These are phyloP conservation scores for Tolypocladium tundrense DNA, from an alignment of 2,329 filamentous ascomycete species.

Conservation along the genomic window DNA sequence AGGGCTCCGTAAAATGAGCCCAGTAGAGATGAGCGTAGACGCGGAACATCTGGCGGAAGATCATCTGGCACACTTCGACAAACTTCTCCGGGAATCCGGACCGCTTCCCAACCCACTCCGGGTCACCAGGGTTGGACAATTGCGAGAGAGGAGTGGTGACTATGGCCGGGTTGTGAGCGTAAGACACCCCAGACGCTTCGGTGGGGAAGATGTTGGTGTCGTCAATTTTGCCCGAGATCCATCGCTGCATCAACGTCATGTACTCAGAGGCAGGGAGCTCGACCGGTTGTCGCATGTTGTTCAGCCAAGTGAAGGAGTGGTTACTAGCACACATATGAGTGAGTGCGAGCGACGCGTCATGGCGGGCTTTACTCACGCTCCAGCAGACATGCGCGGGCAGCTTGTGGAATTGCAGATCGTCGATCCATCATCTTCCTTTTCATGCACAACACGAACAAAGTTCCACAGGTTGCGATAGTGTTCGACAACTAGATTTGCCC, in stretches of 20 bases:
- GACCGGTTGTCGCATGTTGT: slow-evolving; percentile 75
- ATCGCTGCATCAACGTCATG: slow-evolving; percentile 91
- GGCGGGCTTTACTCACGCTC: slow-evolving; percentile 55
- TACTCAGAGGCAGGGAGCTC: slow-evolving; percentile 90
- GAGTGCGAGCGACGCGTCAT: background rate
- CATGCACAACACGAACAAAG: slow-evolving; percentile 81
- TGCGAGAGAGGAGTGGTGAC: slow-evolving; percentile 50
- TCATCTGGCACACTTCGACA: slow-evolving; percentile 79
- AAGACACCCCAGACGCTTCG: slow-evolving; percentile 61
- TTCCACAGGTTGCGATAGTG: slow-evolving; percentile 83
- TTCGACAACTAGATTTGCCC: slow-evolving; percentile 63
- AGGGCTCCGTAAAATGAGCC: slow-evolving; percentile 79
- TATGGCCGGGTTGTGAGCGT: slow-evolving; percentile 50
- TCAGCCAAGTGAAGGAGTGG: slow-evolving; percentile 94
- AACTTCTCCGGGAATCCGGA: slow-evolving; percentile 90
- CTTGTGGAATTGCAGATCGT: slow-evolving; percentile 75
- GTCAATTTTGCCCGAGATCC: slow-evolving; percentile 93
- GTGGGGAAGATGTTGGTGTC: slow-evolving; percentile 86
- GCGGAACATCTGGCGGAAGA: slow-evolving; percentile 97
- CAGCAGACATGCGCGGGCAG: slow-evolving; percentile 91
- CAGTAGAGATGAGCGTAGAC: slow-evolving; percentile 98
- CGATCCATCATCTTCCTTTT: slow-evolving; percentile 66
- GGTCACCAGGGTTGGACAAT: slow-evolving; percentile 49
- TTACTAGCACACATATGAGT: slow-evolving; percentile 38
- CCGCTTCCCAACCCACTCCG: slow-evolving; percentile 78